Evolutionary conservation across 495 filamentous ascomycete genomes (phyloP).

Genomic region (Xanthoparmelia taractica): DNA sequence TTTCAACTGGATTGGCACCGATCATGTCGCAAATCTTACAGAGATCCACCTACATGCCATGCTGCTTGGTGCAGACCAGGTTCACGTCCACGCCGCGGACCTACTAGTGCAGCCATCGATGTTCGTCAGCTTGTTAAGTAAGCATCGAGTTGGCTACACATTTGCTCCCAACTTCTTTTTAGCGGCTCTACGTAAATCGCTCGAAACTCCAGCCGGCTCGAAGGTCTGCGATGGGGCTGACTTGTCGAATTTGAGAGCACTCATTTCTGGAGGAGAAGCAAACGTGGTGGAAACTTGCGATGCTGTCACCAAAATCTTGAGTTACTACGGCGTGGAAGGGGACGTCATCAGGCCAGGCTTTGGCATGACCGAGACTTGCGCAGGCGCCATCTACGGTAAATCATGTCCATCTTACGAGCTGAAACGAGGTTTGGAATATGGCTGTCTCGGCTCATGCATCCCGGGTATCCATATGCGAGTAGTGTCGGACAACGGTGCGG

Average conservation of each 20-base stretch:
- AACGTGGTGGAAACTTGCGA: conserved; percentile 31
- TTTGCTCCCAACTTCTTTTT: conserved; percentile 33
- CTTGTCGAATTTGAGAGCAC: conserved; percentile 25
- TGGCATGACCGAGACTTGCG: conserved; percentile 52
- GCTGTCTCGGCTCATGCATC: conserved; percentile 38
- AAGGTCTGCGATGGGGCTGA: conserved; percentile 17
- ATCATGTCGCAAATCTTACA: conserved; percentile 46
- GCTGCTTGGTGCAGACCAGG: conserved; percentile 33
- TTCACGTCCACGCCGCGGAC: conserved; percentile 39
- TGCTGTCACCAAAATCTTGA: conserved; percentile 27
- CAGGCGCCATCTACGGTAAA: conserved; percentile 37
- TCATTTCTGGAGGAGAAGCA: conserved; percentile 38
- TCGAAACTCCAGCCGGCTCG: background rate
- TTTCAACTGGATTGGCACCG: conserved; percentile 45
- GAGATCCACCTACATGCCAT: conserved; percentile 46
- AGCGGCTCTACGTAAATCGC: background rate
- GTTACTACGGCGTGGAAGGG: conserved; percentile 28
- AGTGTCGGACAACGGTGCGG: conserved; percentile 4
- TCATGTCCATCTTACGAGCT: conserved; percentile 34
- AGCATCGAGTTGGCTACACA: conserved; percentile 37
- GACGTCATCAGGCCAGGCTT: conserved; percentile 42
- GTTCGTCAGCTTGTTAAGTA: conserved; percentile 37
- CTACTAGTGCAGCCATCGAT: conserved; percentile 35
- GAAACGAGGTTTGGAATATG: conserved; percentile 20
- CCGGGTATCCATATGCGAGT: conserved; percentile 39